phyloP scores from a whole-genome alignment of 1,139 yeast genomes.

The Candida frijolesensis region DNA sequence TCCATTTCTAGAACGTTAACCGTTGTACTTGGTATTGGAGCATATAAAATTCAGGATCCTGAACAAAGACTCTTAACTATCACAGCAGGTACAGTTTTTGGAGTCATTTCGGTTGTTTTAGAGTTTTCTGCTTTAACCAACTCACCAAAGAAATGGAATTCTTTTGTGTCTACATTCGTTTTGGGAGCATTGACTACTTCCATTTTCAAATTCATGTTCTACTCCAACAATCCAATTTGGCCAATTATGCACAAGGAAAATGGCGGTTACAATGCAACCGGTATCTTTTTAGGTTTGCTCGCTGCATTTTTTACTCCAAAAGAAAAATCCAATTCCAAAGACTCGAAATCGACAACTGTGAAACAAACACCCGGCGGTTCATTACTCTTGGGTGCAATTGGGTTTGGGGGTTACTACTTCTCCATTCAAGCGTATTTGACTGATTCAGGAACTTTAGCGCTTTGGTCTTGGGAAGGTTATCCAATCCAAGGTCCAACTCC shows the following conservation, averaged over 20 bases:
- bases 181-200: slow-evolving; percentile 76
- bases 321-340: slow-evolving; percentile 8
- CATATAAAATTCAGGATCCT: slow-evolving; percentile 70
- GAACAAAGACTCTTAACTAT: slow-evolving; percentile 65
- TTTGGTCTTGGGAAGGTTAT: slow-evolving; percentile 95
- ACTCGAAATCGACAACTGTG: neutral
- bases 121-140: slow-evolving; percentile 50
- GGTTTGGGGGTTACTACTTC: slow-evolving; percentile 78
- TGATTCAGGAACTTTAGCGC: slow-evolving; percentile 81
- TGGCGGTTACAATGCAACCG: slow-evolving; percentile 83
- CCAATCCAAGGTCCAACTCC: slow-evolving; percentile 88
- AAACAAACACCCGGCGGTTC: slow-evolving; percentile 38
- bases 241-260: slow-evolving; percentile 85
- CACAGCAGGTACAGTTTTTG: slow-evolving; percentile 68
- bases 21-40: slow-evolving; percentile 71
- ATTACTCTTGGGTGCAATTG: slow-evolving; percentile 56
- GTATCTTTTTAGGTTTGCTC: slow-evolving; percentile 65
- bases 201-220: slow-evolving; percentile 71
- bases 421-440: slow-evolving; percentile 73
- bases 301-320: slow-evolving; percentile 60
- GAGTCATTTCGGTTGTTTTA: slow-evolving; percentile 60
- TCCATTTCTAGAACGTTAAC: slow-evolving; percentile 55
- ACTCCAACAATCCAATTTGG: slow-evolving; percentile 94
- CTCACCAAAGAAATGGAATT: slow-evolving; percentile 45
- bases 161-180: slow-evolving; percentile 63